phyloP scores from a whole-genome alignment of 2,329 filamentous ascomycete genomes.

The Graphilbum ipis-grandicollis region DNA sequence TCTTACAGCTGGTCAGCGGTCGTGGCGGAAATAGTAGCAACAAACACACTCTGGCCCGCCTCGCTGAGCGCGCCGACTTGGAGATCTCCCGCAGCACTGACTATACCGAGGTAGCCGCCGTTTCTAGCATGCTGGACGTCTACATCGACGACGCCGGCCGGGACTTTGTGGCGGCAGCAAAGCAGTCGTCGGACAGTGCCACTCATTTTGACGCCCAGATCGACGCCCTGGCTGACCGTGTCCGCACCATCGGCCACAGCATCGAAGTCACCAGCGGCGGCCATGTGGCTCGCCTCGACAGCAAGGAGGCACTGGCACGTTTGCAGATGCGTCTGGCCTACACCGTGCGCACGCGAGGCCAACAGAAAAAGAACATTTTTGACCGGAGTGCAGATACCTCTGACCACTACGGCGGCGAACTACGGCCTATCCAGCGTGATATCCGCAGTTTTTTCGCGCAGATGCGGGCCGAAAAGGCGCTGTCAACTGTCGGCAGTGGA shows the following conservation, averaged over 20 bases:
- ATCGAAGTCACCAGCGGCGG: conserved; percentile 63
- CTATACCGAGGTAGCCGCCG: conserved; percentile 49
- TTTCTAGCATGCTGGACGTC: conserved; percentile 53
- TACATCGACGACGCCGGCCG: conserved; percentile 42
- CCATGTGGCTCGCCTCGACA: conserved; percentile 54
- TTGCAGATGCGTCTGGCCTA: conserved; percentile 58
- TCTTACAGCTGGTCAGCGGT: conserved; percentile 25
- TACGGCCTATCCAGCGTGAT: conserved; percentile 6
- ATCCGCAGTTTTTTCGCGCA: conserved; percentile 9
- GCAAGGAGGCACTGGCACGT: conserved; percentile 59
- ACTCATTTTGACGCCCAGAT: conserved; percentile 49
- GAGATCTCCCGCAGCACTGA: conserved; percentile 38
- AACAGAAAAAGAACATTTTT: conserved; percentile 32
- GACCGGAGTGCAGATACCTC: not conserved
- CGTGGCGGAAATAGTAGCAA: too few species aligned
- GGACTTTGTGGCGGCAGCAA: conserved; percentile 9
- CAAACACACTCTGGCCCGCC: conserved; percentile 20
- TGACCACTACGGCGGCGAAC: not conserved
- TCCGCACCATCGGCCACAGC: conserved; percentile 39
- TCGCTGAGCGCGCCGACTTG: conserved; percentile 19
- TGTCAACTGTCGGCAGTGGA: too few species aligned
- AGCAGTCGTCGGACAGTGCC: too few species aligned
- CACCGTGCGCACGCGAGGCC: conserved; percentile 48
- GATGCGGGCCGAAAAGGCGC: conserved; percentile 1
- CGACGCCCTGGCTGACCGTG: conserved; percentile 43